Conservation (phyloP, 75 land plant genomes). For the Sequoiadendron giganteum region DNA sequence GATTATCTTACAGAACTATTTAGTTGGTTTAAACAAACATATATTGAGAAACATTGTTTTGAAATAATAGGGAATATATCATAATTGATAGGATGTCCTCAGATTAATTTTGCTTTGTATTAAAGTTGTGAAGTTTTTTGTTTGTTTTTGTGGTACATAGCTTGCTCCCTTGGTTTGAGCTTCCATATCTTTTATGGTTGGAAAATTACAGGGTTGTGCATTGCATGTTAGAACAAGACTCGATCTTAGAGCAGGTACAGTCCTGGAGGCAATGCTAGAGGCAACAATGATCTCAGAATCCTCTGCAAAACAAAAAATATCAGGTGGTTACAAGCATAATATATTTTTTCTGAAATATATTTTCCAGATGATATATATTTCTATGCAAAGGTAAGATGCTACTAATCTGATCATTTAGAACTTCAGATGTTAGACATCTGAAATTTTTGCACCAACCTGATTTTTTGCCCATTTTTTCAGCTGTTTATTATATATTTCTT, state of each 20-base stretch:
- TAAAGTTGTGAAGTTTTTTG: neutral
- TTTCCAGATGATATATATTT: neutral
- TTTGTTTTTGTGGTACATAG: neutral
- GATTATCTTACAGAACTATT: neutral
- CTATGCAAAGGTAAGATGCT: neutral
- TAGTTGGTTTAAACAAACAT: neutral
- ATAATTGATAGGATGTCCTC: neutral
- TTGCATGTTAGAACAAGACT: conserved; percentile 40
- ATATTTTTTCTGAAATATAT: neutral
- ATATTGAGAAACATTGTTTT: neutral
- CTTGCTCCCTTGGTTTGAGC: neutral
- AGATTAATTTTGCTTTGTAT: neutral
- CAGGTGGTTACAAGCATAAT: conserved; percentile 37
- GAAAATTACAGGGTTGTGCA: conserved; percentile 54
- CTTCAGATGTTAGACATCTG: neutral
- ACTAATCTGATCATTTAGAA: neutral
- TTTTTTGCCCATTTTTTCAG: neutral
- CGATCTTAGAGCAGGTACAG: conserved; percentile 53
- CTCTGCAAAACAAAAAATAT: conserved; percentile 32
- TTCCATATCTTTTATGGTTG: neutral
- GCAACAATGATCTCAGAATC: conserved; percentile 41
- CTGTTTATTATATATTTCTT: too few relatives aligned
- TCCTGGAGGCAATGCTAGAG: conserved; percentile 60
- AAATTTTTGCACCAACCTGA: neutral
- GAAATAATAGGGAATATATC: neutral